phyloP scores from a whole-genome alignment of 345 rosid genomes.

The Cardamine chenopodiifolia region DNA sequence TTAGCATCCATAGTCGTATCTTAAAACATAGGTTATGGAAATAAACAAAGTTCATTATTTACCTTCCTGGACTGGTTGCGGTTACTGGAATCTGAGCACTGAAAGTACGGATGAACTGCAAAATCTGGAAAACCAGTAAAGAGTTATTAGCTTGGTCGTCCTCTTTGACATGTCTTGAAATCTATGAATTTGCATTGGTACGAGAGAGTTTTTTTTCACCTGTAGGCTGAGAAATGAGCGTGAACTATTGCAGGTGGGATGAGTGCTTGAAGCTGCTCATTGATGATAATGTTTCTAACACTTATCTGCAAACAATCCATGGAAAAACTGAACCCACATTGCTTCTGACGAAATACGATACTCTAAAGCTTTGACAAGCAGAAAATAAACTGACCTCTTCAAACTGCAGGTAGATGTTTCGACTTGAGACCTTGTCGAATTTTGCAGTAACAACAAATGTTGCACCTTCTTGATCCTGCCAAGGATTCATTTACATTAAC shows the following conservation, averaged over 20 bases:
- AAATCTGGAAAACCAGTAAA: slow-evolving; percentile 52
- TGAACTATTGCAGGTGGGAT: slow-evolving; percentile 84
- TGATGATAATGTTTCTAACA: slow-evolving; percentile 74
- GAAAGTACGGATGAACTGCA: slow-evolving; percentile 79
- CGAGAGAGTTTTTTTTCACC: slow-evolving; percentile 42
- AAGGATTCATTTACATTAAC: slow-evolving; percentile 24
- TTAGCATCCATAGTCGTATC: slow-evolving; percentile 27
- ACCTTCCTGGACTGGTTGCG: slow-evolving; percentile 65
- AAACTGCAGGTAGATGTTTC: slow-evolving; percentile 83
- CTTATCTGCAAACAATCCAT: slow-evolving; percentile 58
- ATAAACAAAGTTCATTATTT: neutral
- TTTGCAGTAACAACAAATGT: slow-evolving; percentile 90
- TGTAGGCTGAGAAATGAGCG: slow-evolving; percentile 78
- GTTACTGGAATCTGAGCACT: slow-evolving; percentile 74
- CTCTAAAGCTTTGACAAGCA: slow-evolving; percentile 15
- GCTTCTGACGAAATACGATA: slow-evolving; percentile 5
- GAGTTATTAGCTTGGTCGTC: slow-evolving; percentile 13
- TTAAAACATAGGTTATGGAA: neutral
- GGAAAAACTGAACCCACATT: slow-evolving; percentile 18
- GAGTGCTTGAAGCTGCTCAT: slow-evolving; percentile 72
- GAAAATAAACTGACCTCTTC: slow-evolving; percentile 73
- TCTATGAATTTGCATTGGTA: neutral
- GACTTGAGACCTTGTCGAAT: slow-evolving; percentile 66
- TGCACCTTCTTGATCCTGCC: slow-evolving; percentile 86
- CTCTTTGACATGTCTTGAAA: neutral